Evolutionary conservation across 495 filamentous ascomycete species (phyloP), one percentile per base, ranked within the genome.

Genomic region (Talaromyces wortmannii): DNA sequence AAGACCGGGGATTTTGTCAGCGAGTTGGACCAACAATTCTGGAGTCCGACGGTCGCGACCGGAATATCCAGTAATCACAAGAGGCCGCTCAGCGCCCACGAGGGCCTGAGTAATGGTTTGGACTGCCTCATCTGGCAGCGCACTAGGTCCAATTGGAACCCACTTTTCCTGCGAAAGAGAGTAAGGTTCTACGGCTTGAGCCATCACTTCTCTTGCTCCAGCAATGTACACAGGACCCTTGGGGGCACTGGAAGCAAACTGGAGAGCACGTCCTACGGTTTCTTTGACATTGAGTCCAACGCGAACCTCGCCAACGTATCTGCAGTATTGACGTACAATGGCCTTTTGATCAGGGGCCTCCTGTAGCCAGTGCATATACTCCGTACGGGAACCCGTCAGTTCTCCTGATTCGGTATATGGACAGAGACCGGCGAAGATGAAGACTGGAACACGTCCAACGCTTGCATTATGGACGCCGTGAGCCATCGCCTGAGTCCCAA

Each of bases 301-400:
- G 7, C 30, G 6, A 11, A 49, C 30, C 30, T 49, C 47, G 12
- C 47, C 47, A 30, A 30, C 12, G n/a, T 49, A 49, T 15, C 47
- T 15, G n/a, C 47, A 49, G 30, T 49, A 49, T 32, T 91, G 87
- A 13, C 74, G 76, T 6, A 91, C 70, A 59, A 91, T 90, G 57
- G 78, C 78, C 59, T 82, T 85, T 65, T 91, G 87, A 57, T 91
- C 85, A 13, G 86, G 87, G 10, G 89, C 83, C 64, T 91, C 84
- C 64, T 91, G 87, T 42, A 89, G 83, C 83, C 87, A 91, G 63
- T 91, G 87, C 63, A 89, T 90, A 63, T 86, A 91, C 68, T 91
- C 87, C 4, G 85, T 89, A 48, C 87, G 74, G 16, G 78, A 83
- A 12, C 87, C 87, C n/a, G 83, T 73, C 74, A 88, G 78, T 63